Evolutionary conservation across 805 yeast genomes (phyloP).

Genomic region (Tetrapisispora pingtungensis): DNA sequence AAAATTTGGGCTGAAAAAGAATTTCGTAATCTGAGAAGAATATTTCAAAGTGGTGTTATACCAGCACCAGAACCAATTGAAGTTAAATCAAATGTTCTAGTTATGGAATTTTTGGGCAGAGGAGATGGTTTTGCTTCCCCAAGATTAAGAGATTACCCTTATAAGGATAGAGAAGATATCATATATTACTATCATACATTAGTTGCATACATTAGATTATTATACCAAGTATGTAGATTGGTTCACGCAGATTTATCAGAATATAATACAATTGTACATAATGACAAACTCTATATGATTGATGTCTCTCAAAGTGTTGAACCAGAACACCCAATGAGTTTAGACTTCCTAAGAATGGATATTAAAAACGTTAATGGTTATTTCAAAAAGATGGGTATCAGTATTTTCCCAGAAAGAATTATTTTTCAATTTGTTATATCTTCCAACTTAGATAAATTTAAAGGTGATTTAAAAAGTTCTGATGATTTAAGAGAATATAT

Average conservation of each 20-base stretch:
- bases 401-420: constrained; percentile 70
- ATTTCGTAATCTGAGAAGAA: constrained; percentile 80
- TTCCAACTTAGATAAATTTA: constrained; percentile 33
- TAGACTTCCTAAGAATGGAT: constrained; percentile 94
- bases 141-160: constrained; percentile 72
- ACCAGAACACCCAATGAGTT: constrained; percentile 94
- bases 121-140: constrained; percentile 83
- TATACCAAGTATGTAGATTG: constrained; percentile 79
- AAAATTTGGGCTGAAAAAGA: constrained; percentile 98
- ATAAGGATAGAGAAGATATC: constrained; percentile 55
- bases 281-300: constrained; percentile 68
- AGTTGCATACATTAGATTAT: constrained; percentile 72
- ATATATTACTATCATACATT: constrained; percentile 64
- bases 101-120: constrained; percentile 85
- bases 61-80: constrained; percentile 93
- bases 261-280: constrained; percentile 81
- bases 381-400: constrained; percentile 62
- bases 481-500: constrained; percentile 30
- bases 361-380: constrained; percentile 90
- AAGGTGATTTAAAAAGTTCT: constrained; percentile 27
- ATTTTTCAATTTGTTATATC: constrained; percentile 71
- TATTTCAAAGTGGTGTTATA: constrained; percentile 58
- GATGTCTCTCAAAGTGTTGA: constrained; percentile 98
- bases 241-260: constrained; percentile 97
- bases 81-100: constrained; percentile 78